Percentiles rank a stretch among this genome's conserved stretches.
Evolutionary conservation across 2,329 filamentous ascomycete genomes (phyloP).

Genomic region (Hymenoscyphus scutula): DNA sequence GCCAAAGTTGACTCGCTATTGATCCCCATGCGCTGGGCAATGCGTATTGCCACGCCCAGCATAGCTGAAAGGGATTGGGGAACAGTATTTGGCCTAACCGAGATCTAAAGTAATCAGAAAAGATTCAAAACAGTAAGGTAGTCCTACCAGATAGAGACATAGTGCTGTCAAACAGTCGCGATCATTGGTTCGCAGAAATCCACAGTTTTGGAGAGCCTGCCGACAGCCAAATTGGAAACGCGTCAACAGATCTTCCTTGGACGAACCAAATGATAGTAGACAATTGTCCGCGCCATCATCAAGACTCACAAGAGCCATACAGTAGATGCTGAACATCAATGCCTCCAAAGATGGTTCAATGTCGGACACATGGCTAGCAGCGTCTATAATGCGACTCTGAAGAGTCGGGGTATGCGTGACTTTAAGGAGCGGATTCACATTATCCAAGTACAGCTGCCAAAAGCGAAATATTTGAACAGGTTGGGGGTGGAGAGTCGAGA

Average conservation of each 20-base stretch:
- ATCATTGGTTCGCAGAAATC: constrained; percentile 42
- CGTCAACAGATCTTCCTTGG: constrained; percentile 40
- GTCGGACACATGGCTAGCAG: constrained; percentile 53
- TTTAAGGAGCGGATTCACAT: constrained; percentile 73
- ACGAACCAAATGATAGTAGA: constrained; percentile 37
- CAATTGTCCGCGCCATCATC: constrained; percentile 49
- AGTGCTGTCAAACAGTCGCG: constrained; percentile 50
- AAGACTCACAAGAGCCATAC: constrained; percentile 56
- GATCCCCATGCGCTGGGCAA: constrained; percentile 67
- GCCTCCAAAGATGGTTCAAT: constrained; percentile 60
- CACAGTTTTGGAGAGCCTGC: constrained; percentile 45
- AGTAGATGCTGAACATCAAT: constrained; percentile 64
- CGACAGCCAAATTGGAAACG: constrained; percentile 46
- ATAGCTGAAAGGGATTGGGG: constrained; percentile 60
- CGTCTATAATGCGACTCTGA: constrained; percentile 63
- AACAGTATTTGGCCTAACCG: constrained; percentile 44
- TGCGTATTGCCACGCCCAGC: constrained; percentile 63
- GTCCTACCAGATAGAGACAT: constrained; percentile 51
- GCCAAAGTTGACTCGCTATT: constrained; percentile 57
- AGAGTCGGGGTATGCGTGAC: constrained; percentile 69
- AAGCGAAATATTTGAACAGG: constrained; percentile 65
- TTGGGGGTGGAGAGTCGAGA: constrained; percentile 49
- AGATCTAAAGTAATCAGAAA: constrained; percentile 22
- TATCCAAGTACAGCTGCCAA: constrained; percentile 73
- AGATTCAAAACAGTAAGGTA: constrained; percentile 11